phyloP scores from a whole-genome alignment of 495 filamentous ascomycete genomes.

The Daldinia caldariorum region DNA sequence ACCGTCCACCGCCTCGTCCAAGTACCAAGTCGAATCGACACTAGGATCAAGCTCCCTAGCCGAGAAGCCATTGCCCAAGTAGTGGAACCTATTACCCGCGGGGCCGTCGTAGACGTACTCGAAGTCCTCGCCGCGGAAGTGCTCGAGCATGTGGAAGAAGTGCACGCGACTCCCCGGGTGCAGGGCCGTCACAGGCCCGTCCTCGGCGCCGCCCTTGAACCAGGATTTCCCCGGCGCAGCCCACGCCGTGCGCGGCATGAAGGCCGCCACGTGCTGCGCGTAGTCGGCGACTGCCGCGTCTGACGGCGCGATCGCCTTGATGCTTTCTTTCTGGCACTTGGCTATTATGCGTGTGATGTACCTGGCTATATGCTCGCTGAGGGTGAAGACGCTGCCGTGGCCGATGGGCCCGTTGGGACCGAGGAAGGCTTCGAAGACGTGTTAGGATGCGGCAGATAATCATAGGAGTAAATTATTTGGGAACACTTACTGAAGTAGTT shows the following conservation, averaged over 20 bases:
- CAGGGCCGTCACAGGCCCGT: constrained; percentile 60
- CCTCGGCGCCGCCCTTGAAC: constrained; percentile 57
- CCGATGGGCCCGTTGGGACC: constrained; percentile 62
- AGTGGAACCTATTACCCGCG: constrained; percentile 54
- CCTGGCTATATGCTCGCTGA: constrained; percentile 57
- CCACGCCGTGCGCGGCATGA: constrained; percentile 63
- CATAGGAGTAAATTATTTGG: too few relatives aligned
- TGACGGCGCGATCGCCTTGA: constrained; percentile 54
- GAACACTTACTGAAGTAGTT: constrained; percentile 60
- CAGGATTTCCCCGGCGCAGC: constrained; percentile 56
- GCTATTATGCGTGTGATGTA: constrained; percentile 57
- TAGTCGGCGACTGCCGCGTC: constrained; percentile 58
- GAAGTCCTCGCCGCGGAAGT: constrained; percentile 61
- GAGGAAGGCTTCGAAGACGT: constrained; percentile 50
- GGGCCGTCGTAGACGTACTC: constrained; percentile 54
- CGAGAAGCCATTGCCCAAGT: constrained; percentile 62
- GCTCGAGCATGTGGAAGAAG: constrained; percentile 62
- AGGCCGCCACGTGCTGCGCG: constrained; percentile 54
- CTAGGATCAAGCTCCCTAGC: constrained; percentile 51
- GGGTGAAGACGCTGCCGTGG: constrained; percentile 60
- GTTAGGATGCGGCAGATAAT: constrained; percentile 31
- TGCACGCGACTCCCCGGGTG: constrained; percentile 62
- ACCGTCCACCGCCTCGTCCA: constrained; percentile 43
- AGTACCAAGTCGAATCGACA: constrained; percentile 57
- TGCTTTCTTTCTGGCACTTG: constrained; percentile 58